A percentile compares a stretch with the other conserved stretches of the same genome.
Evolutionary conservation across 1,284 basidiomycete genomes (phyloP).

Genomic region (Cutaneotrichosporon cavernicola): DNA sequence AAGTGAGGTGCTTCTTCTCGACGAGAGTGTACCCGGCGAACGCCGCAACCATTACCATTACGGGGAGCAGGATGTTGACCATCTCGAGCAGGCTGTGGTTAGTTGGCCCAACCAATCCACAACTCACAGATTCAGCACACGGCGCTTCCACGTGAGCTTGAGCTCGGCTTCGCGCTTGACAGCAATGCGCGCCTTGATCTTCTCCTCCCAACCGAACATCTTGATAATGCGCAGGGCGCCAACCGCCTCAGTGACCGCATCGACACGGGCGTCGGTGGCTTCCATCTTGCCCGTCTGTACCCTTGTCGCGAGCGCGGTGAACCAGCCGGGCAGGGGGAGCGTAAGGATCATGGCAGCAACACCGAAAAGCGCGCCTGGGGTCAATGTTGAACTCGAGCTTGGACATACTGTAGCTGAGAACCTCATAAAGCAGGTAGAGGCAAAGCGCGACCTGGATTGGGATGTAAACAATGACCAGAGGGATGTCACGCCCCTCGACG

Average conservation of each 20-base stretch:
- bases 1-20: conserved; percentile 55
- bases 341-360: conserved; percentile 57
- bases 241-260: conserved; percentile 56
- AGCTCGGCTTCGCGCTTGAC: conserved; percentile 63
- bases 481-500: conserved; percentile 50
- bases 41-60: conserved; percentile 66
- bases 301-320: conserved; percentile 43
- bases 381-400: conserved; percentile 26
- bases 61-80: conserved; percentile 62
- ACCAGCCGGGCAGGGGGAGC: conserved; percentile 59
- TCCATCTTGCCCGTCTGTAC: conserved; percentile 45
- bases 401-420: conserved; percentile 50
- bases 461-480: conserved; percentile 44
- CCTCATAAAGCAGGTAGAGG: conserved; percentile 43
- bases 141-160: conserved; percentile 47
- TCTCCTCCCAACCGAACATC: conserved; percentile 67
- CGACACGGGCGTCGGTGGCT: conserved; percentile 59
- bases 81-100: conserved; percentile 23
- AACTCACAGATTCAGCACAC: conserved; percentile 43
- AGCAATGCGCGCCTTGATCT: conserved; percentile 58
- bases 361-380: conserved; percentile 58
- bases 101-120: conserved; percentile 4
- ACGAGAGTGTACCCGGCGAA: conserved; percentile 62
- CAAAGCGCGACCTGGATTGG: conserved; percentile 48
- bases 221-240: conserved; percentile 60